phyloP scores from a whole-genome alignment of 495 filamentous ascomycete species.

The Cudoniella acicularis region DNA sequence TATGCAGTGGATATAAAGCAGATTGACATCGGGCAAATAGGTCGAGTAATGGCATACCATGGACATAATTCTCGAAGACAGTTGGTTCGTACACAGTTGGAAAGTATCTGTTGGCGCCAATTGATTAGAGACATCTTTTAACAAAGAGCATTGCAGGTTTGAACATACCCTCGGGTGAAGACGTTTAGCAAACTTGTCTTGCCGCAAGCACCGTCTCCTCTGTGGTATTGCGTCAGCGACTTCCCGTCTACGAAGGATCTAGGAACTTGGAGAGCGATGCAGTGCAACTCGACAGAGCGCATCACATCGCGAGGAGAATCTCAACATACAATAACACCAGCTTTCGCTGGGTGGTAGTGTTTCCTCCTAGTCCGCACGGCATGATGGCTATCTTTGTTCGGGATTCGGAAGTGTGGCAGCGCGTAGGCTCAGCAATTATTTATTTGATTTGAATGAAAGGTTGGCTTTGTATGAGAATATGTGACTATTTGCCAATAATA shows the following conservation, averaged over 20 bases:
- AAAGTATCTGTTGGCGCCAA: slow-evolving; percentile 67
- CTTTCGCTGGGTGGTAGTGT: slow-evolving; percentile 89
- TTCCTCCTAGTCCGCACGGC: slow-evolving; percentile 49
- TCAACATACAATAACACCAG: slow-evolving; percentile 85
- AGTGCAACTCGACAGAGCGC: neutral
- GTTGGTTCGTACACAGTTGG: slow-evolving; percentile 98
- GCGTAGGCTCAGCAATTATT: no score
- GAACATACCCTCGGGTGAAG: slow-evolving; percentile 90
- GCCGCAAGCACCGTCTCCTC: slow-evolving; percentile 94
- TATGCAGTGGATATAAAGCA: neutral
- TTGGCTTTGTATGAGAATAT: neutral
- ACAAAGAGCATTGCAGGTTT: neutral
- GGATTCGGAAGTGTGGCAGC: neutral
- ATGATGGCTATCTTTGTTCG: slow-evolving; percentile 23
- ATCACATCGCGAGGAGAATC: slow-evolving; percentile 9
- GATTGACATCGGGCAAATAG: neutral
- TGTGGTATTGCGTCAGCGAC: slow-evolving; percentile 34
- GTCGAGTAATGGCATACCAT: slow-evolving; percentile 56
- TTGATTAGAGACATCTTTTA: neutral
- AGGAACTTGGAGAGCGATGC: neutral
- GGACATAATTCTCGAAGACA: slow-evolving; percentile 99
- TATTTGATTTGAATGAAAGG: neutral
- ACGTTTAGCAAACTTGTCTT: slow-evolving; percentile 98
- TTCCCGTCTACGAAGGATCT: neutral
- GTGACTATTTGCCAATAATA: neutral